Conservation (phyloP, 2,329 filamentous ascomycete species). For the Tolypocladium pustulatum region DNA sequence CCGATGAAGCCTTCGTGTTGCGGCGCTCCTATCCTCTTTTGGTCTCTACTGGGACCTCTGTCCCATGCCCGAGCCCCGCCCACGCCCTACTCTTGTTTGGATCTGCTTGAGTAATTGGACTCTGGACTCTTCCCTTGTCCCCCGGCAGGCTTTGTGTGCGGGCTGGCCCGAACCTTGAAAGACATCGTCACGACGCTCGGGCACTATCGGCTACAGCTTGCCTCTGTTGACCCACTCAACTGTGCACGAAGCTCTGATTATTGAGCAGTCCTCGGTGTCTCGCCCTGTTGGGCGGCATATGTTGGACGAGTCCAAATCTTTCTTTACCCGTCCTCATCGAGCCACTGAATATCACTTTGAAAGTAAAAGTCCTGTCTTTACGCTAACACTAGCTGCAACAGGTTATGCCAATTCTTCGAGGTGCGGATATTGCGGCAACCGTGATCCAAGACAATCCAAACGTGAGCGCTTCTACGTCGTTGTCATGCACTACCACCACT, state of each 20-base stretch:
- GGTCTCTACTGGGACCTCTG: neutral
- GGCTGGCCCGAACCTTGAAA: neutral
- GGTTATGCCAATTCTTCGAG: slow-evolving; percentile 41
- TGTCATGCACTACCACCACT: neutral
- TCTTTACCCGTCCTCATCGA: neutral
- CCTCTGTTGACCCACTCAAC: neutral
- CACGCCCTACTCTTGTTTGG: neutral
- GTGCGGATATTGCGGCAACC: slow-evolving; percentile 42
- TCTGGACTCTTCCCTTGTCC: neutral
- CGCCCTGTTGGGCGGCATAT: neutral
- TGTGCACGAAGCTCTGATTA: neutral
- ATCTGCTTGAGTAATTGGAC: neutral
- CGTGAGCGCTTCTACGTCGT: slow-evolving; percentile 18
- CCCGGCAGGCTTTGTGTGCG: neutral
- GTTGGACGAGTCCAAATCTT: neutral
- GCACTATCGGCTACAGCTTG: neutral
- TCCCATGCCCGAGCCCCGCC: neutral
- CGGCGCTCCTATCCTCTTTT: neutral
- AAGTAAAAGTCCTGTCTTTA: neutral
- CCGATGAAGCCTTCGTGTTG: neutral
- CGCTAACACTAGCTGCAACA: slow-evolving; percentile 10
- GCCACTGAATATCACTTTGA: neutral
- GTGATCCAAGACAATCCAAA: slow-evolving; percentile 40
- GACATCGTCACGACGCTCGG: neutral
- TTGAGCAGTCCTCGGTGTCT: neutral